Evolutionary conservation across 345 rosid genomes (phyloP).

Genomic region (Excoecaria cochinchinensis): DNA sequence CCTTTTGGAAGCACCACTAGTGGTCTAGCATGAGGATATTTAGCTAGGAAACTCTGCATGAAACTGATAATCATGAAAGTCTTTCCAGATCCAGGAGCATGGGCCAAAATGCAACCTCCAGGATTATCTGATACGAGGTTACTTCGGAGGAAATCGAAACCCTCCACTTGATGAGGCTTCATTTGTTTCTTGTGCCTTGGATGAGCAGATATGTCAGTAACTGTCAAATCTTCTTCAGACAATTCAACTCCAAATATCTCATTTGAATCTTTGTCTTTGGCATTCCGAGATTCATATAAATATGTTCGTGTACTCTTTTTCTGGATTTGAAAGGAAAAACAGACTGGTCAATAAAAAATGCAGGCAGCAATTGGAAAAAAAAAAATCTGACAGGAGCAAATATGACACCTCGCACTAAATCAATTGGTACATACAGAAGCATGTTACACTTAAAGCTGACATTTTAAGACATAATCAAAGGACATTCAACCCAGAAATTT

Average conservation of each 20-base stretch:
- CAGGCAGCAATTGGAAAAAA: background rate
- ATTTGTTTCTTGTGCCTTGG: conserved; percentile 78
- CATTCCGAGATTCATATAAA: conserved; percentile 42
- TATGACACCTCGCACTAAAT: background rate
- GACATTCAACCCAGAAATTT: background rate
- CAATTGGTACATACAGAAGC: background rate
- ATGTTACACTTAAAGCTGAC: background rate
- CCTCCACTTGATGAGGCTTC: conserved; percentile 90
- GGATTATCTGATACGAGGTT: conserved; percentile 72
- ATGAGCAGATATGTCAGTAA: conserved; percentile 66
- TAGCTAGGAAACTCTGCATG: conserved; percentile 85
- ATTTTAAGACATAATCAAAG: background rate
- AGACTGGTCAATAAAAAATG: background rate
- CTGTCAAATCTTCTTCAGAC: conserved; percentile 50
- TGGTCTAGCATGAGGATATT: conserved; percentile 73
- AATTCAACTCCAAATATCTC: conserved; percentile 44
- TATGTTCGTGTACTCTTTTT: conserved; percentile 63
- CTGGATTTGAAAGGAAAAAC: conserved; percentile 34
- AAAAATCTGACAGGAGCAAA: background rate
- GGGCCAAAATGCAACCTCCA: conserved; percentile 91
- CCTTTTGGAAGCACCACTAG: conserved; percentile 86
- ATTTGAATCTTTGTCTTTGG: conserved; percentile 44
- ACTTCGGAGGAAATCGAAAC: conserved; percentile 71
- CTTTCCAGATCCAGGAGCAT: conserved; percentile 98
- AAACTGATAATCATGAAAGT: conserved; percentile 90